These are phyloP conservation scores for Zygoascus sp. DNA, from an alignment of 1,139 yeast species.

Conservation along the genomic window DNA sequence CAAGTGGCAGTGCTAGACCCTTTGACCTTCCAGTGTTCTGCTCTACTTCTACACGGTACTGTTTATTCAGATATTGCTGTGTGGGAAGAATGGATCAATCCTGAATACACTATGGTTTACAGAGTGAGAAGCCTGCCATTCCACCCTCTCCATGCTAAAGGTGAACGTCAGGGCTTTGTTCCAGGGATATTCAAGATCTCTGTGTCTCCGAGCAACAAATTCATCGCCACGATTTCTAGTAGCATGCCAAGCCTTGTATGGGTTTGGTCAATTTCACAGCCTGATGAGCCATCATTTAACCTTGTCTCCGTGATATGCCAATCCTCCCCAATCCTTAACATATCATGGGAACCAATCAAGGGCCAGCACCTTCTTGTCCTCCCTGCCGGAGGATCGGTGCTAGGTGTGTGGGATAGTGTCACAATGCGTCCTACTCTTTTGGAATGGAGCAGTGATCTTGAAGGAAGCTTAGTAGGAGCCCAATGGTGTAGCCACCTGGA, in stretches of 20 bases:
- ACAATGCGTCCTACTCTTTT: conserved; percentile 14
- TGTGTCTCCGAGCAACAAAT: conserved; percentile 17
- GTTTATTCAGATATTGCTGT: conserved; percentile 21
- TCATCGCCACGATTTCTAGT: conserved; percentile 19
- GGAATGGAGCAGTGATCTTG: conserved; percentile 14
- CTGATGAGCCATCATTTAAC: background rate
- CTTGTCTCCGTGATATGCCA: conserved; percentile 21
- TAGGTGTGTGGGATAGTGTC: conserved; percentile 22
- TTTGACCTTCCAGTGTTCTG: conserved; percentile 19
- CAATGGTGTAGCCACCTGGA: conserved; percentile 7
- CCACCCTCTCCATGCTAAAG: conserved; percentile 10
- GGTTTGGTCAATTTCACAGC: conserved; percentile 21
- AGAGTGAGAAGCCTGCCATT: conserved; percentile 16
- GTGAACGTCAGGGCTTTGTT: conserved; percentile 5
- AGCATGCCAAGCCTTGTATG: conserved; percentile 24
- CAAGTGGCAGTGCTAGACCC: conserved; percentile 20
- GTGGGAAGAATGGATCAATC: conserved; percentile 22
- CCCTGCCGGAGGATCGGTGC: conserved; percentile 17
- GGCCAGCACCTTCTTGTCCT: conserved; percentile 16
- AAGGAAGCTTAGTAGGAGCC: conserved; percentile 10
- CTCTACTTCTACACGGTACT: conserved; percentile 23
- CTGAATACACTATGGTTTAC: conserved; percentile 12
- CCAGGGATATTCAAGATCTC: conserved; percentile 15
- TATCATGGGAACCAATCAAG: conserved; percentile 19
- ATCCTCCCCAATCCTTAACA: conserved; percentile 16